A percentile compares a stretch with the other conserved stretches of the same genome.
These are phyloP conservation scores for Osmozyma mogii DNA, from an alignment of 805 yeast species.

Conservation along the genomic window DNA sequence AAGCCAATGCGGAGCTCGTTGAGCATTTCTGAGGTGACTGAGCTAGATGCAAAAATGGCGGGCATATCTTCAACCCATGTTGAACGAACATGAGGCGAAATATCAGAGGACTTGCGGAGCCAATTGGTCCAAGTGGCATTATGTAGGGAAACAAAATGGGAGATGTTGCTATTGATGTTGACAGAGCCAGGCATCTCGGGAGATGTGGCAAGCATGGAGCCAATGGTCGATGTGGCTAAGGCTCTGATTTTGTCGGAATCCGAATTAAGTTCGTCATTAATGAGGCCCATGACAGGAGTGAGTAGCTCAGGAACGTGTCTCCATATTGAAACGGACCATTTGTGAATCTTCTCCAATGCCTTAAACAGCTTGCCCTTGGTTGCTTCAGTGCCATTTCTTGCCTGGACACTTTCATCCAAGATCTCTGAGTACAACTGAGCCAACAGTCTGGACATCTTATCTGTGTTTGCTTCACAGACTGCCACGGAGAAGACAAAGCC, in stretches of 20 bases:
- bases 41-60: conserved; percentile 33
- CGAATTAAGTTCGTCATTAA: conserved; percentile 74
- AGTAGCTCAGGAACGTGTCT: conserved; percentile 66
- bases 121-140: conserved; percentile 59
- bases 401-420: conserved; percentile 42
- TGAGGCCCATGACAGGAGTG: conserved; percentile 64
- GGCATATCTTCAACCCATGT: conserved; percentile 63
- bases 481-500: conserved; percentile 59
- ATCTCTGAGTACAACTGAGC: conserved; percentile 77
- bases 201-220: conserved; percentile 40
- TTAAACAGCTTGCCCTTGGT: conserved; percentile 18
- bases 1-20: conserved; percentile 39
- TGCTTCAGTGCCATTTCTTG: conserved; percentile 6
- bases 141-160: conserved; percentile 52
- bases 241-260: conserved; percentile 55
- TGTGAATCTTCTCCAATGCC: conserved; percentile 55
- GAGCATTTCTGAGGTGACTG: conserved; percentile 42
- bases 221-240: conserved; percentile 68
- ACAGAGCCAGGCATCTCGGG: conserved; percentile 16
- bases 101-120: conserved; percentile 69
- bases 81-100: conserved; percentile 53
- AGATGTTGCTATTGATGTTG: conserved; percentile 17
- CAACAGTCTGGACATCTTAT: conserved; percentile 65
- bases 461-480: conserved; percentile 63
- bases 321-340: conserved; percentile 64